Evolutionary conservation across 148 eudicot genomes (phyloP), one percentile per base, ranked within the genome.

Genomic region (Persicaria maculosa): DNA sequence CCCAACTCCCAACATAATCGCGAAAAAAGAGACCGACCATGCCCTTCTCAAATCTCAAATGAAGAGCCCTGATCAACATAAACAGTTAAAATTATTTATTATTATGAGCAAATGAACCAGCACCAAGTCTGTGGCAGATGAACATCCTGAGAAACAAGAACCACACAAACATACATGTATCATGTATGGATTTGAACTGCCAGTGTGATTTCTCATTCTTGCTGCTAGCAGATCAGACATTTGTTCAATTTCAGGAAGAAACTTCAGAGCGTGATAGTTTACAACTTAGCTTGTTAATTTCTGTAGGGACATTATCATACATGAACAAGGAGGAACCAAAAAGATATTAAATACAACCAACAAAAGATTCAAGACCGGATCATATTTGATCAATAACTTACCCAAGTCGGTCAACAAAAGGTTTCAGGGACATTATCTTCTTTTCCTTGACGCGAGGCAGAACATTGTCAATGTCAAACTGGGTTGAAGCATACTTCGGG

Each of bases 391-490:
- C 46, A 10, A 71, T 22, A 79, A 79, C 93, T 88, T 81, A 95
- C 98, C 98, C 98, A 69, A 95, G 96, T 77, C 98, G 89, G 81
- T 95, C 98, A 75, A 95, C 98, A 86, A 95, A 95, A 82, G 98
- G 97, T 76, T 92, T 95, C 73, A 95, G 80, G 77, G 99, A 81
- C 99, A 95, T 95, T 79, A 92, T 92, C 84, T 89, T 95, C 91
- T 95, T 95, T 87, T 95, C 99, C 81, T 95, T 95, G 73, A 95
- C 74, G 53, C 99, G 93, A 82, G 99, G 99, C 77, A 95, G 84
- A 79, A 95, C 99, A 82, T 95, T 95, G 90, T 95, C 99, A 43
- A 90, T 92, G 83, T 95, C 92, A 78, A 92, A 95, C 46, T 95
- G 82, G 12, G 99, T 96, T 50, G 99, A 84, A 68, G 99, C 99